phyloP scores from a whole-genome alignment of 2,329 filamentous ascomycete genomes.

The Remersonia thermophila region DNA sequence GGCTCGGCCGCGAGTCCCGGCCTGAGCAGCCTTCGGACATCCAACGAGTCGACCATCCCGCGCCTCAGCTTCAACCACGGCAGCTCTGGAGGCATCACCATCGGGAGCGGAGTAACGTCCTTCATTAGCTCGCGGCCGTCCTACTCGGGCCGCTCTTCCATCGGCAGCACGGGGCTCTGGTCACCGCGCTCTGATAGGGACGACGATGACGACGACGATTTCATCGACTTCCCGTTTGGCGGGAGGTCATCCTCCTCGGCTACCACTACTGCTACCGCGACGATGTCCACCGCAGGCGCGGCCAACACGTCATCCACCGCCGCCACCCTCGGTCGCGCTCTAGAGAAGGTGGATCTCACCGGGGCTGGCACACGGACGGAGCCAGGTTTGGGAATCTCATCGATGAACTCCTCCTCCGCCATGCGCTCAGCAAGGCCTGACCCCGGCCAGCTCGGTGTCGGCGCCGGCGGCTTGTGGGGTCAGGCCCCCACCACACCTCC shows the following conservation, averaged over 20 bases:
- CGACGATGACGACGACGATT: constrained; percentile 39
- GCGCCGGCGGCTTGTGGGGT: constrained; percentile 33
- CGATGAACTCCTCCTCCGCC: too few relatives aligned
- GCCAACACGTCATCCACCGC: too few relatives aligned
- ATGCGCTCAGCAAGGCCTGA: too few relatives aligned
- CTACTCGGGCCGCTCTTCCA: constrained; percentile 12
- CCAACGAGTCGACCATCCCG: constrained; percentile 9
- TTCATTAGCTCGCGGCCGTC: constrained; percentile 17
- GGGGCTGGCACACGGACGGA: too few relatives aligned
- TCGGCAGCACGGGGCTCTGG: constrained; percentile 32
- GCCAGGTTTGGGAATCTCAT: too few relatives aligned
- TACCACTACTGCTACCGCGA: not conserved
- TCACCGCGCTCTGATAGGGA: constrained; percentile 25
- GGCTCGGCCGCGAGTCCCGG: constrained; percentile 34
- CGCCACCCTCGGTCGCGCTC: too few relatives aligned
- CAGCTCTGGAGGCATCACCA: constrained; percentile 24
- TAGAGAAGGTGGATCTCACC: too few relatives aligned
- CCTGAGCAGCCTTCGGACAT: constrained; percentile 24
- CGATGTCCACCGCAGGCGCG: constrained; percentile 20
- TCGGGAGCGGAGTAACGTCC: constrained; percentile 27
- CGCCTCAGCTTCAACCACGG: constrained; percentile 6
- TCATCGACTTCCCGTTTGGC: constrained; percentile 41
- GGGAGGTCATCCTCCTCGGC: constrained; percentile 1
- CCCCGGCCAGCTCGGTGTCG: too few relatives aligned
- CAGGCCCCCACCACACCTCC: constrained; percentile 26